Evolutionary conservation across 2,329 filamentous ascomycete genomes (phyloP), one percentile per base, ranked within the genome.

Genomic region (Trichocomaceae sp.): DNA sequence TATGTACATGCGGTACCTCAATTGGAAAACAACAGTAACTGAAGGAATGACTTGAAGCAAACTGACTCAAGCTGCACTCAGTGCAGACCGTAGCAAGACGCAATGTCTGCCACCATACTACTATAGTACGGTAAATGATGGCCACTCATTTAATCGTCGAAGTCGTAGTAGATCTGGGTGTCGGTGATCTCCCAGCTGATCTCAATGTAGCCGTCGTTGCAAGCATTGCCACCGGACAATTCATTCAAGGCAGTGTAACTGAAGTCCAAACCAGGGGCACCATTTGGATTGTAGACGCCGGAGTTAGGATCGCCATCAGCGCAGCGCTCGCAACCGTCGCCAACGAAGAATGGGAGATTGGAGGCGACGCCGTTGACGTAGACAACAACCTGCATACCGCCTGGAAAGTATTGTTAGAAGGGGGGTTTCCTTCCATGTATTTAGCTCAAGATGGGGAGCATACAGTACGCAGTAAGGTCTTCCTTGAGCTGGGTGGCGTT

Each of bases 331-430:
- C 49, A 51, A 20, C 49, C 49, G 9, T 51, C 49, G 33, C 49
- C 49, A n/a, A 51, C 42, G 39, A 51, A 51, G 19, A 51, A 29
- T 13, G 49, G 49, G 4, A 51, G 26, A n/a, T 45, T 35, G 29
- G 49, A 51, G 9, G 13, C 9, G 22, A 50, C 48, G 10, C 48
- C 49, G 19, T 51, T 45, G 26, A 51, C 37, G 9, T 22, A 19
- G 26, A 51, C 49, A 3, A 41, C n/a, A 10, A 51, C 49, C 26
- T 45, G 15, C 39, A 31, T 51, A 41, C 49, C 49, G 10, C 49
- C 39, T 42, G 19, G 2, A 42, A 19, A 20, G n/a, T 2, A 15
- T n/a, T 39, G n/a, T 39, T 39, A 39, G 35, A 39, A 37, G n/a
- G n/a, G n/a, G n/a, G 13, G 13, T 37, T 17, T 3, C 13, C 6